Base-by-base conservation (phyloP, 768 basidiomycete genomes). In the Pilatotrama ljubarskyi region DNA sequence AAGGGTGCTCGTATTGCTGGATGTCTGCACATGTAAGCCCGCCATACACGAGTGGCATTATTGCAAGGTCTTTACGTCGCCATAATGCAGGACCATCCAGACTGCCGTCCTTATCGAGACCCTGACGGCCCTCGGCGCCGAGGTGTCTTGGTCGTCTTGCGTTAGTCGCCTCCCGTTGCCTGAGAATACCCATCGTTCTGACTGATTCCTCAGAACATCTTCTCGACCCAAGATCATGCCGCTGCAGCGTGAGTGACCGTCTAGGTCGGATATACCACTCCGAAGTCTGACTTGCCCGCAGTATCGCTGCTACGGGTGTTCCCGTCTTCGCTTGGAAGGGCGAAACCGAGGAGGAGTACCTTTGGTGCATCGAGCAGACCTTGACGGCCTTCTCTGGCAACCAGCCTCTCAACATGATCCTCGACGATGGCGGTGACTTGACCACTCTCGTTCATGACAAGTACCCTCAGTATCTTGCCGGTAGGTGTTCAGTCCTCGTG, bases 241-340 rank as follows among this genome's bases (percentile, higher is more conserved):
- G 97, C 97, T 52, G 91, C 97, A 66, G 97, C 93, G 90, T 93
- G 74, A 71, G 88, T 82, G 15, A 18, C 18, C 3, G 14, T 17
- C 15, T 43, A 40, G 47, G 35, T 24, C 38, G 29, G 18, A 15
- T 61, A 48, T 48, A 32, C 51, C 22, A 49, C 22, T 43, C 25
- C 37, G 59, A 29, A 8, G 32, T 14, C 41, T 54, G 35, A 50
- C 7, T 8, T 9, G 4, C 29, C n/a, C 11, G 56, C 20, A 93
- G 91, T 66, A 98, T 98, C 65, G 96, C 96, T 65, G 96, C 95
- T 17, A 98, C 97, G 60, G 96, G 96, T 67, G 92, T 98, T 56
- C 97, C 97, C 66, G 97, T 98, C 70, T 99, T 87, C 72, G 97
- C 97, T 41, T 99, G 97, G 97, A 99, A 99, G 81, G 97, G 97